These are phyloP conservation scores for Hymenochaete sp. DNA, from an alignment of 1,284 basidiomycete genomes.

Conservation along the genomic window DNA sequence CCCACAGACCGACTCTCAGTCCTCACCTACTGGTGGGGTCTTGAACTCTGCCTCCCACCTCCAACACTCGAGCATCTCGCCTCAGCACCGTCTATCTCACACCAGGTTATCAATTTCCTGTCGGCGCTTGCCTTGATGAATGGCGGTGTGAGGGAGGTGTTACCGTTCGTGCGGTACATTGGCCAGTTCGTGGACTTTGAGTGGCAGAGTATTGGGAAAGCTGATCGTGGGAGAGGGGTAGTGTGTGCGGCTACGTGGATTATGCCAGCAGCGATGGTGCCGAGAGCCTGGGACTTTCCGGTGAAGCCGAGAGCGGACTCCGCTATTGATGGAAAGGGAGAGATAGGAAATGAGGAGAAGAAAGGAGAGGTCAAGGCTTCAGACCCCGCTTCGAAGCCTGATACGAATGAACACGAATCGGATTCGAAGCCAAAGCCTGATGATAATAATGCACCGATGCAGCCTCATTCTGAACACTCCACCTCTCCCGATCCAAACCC, in stretches of 20 bases:
- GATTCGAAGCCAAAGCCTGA: too few species aligned
- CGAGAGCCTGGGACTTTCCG: slow-evolving; percentile 18
- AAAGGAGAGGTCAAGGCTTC: too few species aligned
- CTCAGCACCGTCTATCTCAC: slow-evolving; percentile 49
- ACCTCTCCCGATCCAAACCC: slow-evolving; percentile 14
- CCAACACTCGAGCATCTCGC: slow-evolving; percentile 52
- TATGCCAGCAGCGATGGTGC: slow-evolving; percentile 63
- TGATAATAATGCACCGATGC: too few species aligned
- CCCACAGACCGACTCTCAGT: slow-evolving; percentile 69
- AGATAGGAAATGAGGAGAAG: too few species aligned
- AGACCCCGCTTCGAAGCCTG: too few species aligned
- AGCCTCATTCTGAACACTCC: too few species aligned
- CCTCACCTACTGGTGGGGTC: slow-evolving; percentile 82
- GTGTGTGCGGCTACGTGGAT: slow-evolving; percentile 81
- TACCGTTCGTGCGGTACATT: slow-evolving; percentile 74
- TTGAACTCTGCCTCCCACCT: slow-evolving; percentile 63
- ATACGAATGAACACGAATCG: too few species aligned
- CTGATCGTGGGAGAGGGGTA: slow-evolving; percentile 64
- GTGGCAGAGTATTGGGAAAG: slow-evolving; percentile 51
- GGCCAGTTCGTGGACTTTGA: slow-evolving; percentile 67
- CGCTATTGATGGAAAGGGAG: too few species aligned
- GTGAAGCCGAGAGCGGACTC: too few species aligned
- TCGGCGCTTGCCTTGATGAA: slow-evolving; percentile 59
- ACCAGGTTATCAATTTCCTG: slow-evolving; percentile 59
- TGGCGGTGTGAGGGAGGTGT: slow-evolving; percentile 63